Evolutionary conservation across 1,284 basidiomycete species (phyloP), one percentile per base, ranked within the genome.

Genomic region (Cryptococcus depauperatus): DNA sequence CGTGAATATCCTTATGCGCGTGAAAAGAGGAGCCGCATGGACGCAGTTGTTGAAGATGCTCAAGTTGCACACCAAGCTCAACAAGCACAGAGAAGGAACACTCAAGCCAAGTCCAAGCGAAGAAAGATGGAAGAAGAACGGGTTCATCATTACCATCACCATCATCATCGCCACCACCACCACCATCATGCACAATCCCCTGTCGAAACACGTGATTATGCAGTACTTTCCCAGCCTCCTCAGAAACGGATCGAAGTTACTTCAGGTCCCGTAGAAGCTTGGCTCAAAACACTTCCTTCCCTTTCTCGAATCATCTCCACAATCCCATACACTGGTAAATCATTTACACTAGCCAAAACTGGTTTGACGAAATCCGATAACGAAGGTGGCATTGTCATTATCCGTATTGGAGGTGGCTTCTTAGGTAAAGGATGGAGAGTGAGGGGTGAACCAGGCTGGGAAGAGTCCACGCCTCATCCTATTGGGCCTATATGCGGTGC

Each of bases 401-500:
- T 68, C n/a, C 48, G 60, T 13, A 55, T 69, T 11, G 51, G 54
- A 8, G 61, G 58, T 8, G 56, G 54, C 1, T 66, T 61, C 48
- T 46, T 69, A 7, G 65, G 65, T 18, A 45, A 43, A 16, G 52
- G 51, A 3, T 69, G 66, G 65, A 58, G 55, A 35, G 50, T 71
- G 3, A 48, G 65, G 33, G 64, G 68, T 13, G 69, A 70, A 44
- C 44, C 54, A 3, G 68, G 60, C 1, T 71, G 67, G 66, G 63
- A 64, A 25, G 61, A 65, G 16, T 55, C 62, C 11, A 35, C 51
- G 0, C 37, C 51, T 14, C 27, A 43, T 4, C 44, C 49, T 5
- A 38, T 39, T 3, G 45, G 43, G 5, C 44, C 39, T 2, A 48
- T 53, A 9, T 52, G 57, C 11, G 56, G 52, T 9, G 47, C 45